A percentile compares a stretch with the other conserved stretches of the same genome.
Evolutionary conservation across 768 basidiomycete genomes (phyloP).

Genomic region (Suillus tomentosus): DNA sequence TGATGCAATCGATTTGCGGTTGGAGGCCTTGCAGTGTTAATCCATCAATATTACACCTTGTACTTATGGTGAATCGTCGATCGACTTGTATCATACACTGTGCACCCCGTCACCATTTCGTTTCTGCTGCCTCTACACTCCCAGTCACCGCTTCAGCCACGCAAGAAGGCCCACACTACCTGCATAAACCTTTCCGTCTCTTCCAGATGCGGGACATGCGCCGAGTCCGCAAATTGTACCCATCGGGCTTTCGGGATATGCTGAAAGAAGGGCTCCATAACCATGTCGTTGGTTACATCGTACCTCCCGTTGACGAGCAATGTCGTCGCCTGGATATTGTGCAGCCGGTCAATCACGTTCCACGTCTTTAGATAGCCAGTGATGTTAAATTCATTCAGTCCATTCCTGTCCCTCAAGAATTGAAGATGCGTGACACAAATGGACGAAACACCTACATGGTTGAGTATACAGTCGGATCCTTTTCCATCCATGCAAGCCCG

Average conservation of each 20-base stretch:
- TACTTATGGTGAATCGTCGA: too few relatives aligned
- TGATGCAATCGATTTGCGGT: not conserved
- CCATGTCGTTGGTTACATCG: constrained; percentile 37
- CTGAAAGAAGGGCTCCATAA: constrained; percentile 36
- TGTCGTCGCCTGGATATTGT: constrained; percentile 36
- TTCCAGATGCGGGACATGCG: constrained; percentile 39
- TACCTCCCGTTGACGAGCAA: constrained; percentile 39
- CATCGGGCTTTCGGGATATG: constrained; percentile 37
- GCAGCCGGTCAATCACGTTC: constrained; percentile 35
- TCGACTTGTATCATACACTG: not conserved
- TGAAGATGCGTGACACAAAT: constrained; percentile 8
- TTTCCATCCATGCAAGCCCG: constrained; percentile 36
- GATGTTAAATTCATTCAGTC: constrained; percentile 42
- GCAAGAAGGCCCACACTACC: constrained; percentile 34
- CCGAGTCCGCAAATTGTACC: constrained; percentile 39
- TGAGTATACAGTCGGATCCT: constrained; percentile 49
- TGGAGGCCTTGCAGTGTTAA: not conserved
- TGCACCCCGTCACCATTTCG: not conserved
- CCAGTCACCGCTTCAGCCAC: not conserved
- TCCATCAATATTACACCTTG: not conserved
- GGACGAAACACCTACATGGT: constrained; percentile 42
- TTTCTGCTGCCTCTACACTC: not conserved
- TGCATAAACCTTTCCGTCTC: constrained; percentile 39
- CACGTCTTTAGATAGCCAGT: constrained; percentile 36
- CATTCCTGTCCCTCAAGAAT: constrained; percentile 32